Evolutionary conservation across 2,329 filamentous ascomycete genomes (phyloP).

Genomic region (Pezicula rhizophila): DNA sequence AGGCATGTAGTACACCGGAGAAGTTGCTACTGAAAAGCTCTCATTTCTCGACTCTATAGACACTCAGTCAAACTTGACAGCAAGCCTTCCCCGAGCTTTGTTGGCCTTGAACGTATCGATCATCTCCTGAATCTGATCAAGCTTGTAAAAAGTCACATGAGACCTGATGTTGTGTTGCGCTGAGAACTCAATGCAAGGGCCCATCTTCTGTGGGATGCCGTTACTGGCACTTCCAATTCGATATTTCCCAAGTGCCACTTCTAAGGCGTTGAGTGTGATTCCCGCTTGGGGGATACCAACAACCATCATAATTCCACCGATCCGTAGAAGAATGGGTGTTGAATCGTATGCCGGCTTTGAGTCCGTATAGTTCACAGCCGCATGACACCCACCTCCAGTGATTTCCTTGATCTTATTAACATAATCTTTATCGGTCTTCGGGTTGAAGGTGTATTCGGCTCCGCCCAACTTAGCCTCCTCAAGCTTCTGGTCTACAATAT

Average conservation of each 20-base stretch:
- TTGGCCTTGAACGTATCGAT: slow-evolving; percentile 12
- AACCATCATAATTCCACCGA: slow-evolving; percentile 14
- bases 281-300: slow-evolving; percentile 13
- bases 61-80: slow-evolving; percentile 9
- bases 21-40: too few relatives aligned
- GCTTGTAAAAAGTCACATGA: slow-evolving; percentile 12
- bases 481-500: slow-evolving; percentile 12
- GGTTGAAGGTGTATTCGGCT: slow-evolving; percentile 13
- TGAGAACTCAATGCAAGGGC: slow-evolving; percentile 12
- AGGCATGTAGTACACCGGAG: too few relatives aligned
- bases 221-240: slow-evolving; percentile 12
- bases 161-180: slow-evolving; percentile 14
- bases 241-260: slow-evolving; percentile 11
- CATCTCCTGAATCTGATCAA: slow-evolving; percentile 17
- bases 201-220: slow-evolving; percentile 11
- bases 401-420: slow-evolving; percentile 11
- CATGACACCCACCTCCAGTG: slow-evolving; percentile 14
- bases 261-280: slow-evolving; percentile 10
- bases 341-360: slow-evolving; percentile 12
- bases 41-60: background rate
- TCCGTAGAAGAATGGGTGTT: slow-evolving; percentile 9
- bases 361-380: slow-evolving; percentile 14
- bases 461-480: slow-evolving; percentile 11
- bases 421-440: slow-evolving; percentile 11
- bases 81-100: slow-evolving; percentile 12